phyloP scores from a whole-genome alignment of 371 early-diverging fungal species.

The Nosema granulosis region DNA sequence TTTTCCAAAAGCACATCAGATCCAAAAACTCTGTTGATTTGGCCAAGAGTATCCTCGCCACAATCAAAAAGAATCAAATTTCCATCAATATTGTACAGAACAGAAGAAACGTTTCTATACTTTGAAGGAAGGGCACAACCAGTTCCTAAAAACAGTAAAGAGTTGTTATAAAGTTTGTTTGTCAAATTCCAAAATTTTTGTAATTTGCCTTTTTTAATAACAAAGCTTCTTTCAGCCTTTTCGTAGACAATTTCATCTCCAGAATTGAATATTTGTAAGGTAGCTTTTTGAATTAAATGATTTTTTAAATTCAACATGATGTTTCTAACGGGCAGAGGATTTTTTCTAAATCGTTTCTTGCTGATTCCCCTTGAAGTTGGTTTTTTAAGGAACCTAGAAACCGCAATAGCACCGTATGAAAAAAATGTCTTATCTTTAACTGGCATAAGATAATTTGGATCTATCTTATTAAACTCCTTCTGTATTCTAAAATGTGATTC shows the following conservation, averaged over 20 bases:
- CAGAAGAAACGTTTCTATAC: constrained; percentile 79
- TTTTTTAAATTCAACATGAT: background rate
- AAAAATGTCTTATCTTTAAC: too few species aligned
- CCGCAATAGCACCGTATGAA: too few species aligned
- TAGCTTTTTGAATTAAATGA: too few species aligned
- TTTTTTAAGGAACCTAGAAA: too few species aligned
- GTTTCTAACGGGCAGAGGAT: background rate
- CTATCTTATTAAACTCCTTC: background rate
- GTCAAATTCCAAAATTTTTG: background rate
- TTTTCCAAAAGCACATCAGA: constrained; percentile 40
- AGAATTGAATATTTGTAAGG: constrained; percentile 70
- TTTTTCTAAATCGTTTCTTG: too few species aligned
- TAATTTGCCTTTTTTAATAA: constrained; percentile 4
- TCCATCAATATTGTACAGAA: constrained; percentile 51
- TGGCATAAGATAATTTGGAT: too few species aligned
- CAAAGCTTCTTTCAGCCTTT: background rate
- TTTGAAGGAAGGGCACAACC: constrained; percentile 89
- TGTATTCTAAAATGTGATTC: constrained; percentile 20
- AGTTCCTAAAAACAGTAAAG: constrained; percentile 72
- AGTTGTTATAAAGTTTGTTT: background rate
- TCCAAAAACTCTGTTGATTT: constrained; percentile 77
- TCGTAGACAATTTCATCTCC: constrained; percentile 12
- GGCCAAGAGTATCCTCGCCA: constrained; percentile 91
- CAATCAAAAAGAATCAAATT: constrained; percentile 74
- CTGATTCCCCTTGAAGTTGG: too few species aligned